phyloP scores from a whole-genome alignment of 768 basidiomycete species.

The Pleurotus citrinopileatus region DNA sequence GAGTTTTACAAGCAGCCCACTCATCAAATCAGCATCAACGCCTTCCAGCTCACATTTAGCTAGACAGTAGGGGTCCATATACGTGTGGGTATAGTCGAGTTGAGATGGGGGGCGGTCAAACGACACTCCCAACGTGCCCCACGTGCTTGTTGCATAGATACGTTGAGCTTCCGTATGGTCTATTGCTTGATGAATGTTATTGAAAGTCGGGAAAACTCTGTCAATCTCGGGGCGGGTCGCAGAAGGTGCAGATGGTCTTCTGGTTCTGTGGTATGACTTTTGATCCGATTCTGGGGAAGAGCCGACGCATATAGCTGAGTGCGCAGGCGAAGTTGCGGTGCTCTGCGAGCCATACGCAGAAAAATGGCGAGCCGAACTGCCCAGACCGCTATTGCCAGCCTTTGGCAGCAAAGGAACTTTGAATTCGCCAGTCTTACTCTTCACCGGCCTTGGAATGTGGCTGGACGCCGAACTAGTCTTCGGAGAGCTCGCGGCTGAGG shows the following conservation, averaged over 20 bases:
- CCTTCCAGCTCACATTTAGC: not conserved
- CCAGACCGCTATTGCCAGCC: not conserved
- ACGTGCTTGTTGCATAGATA: not conserved
- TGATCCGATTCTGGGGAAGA: not conserved
- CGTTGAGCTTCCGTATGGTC: not conserved
- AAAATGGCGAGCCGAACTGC: not conserved
- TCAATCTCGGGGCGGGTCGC: not conserved
- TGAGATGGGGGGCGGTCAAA: conserved; percentile 7
- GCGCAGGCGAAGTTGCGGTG: conserved; percentile 2
- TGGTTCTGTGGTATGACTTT: not conserved
- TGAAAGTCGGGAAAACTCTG: not conserved
- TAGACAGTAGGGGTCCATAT: not conserved
- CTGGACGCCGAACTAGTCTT: not conserved
- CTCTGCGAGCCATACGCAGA: not conserved
- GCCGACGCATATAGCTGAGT: conserved; percentile 8
- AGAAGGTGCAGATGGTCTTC: conserved; percentile 8
- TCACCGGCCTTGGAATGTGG: not conserved
- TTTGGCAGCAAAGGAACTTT: conserved; percentile 3
- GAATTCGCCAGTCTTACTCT: conserved; percentile 1
- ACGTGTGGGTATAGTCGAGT: conserved; percentile 6
- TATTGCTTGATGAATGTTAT: not conserved
- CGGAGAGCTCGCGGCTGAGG: conserved; percentile 3
- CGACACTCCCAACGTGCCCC: not conserved
- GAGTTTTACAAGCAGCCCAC: not conserved
- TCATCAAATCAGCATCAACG: not conserved